phyloP scores from a whole-genome alignment of 2,329 filamentous ascomycete genomes.

The Aspergillus pseudonomiae region DNA sequence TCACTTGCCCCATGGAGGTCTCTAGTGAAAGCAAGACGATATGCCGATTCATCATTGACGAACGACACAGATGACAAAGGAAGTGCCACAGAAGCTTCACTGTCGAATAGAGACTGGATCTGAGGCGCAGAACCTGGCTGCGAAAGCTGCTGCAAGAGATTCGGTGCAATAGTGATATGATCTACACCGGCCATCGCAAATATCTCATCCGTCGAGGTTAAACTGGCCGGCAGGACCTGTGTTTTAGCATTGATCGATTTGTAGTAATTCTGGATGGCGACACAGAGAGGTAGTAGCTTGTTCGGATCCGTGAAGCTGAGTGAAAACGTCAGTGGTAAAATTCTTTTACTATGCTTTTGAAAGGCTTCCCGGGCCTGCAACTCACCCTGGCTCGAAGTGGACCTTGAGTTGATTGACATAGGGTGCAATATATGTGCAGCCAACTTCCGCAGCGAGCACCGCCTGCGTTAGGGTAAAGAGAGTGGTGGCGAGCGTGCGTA shows the following conservation, averaged over 20 bases:
- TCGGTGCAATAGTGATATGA: constrained; percentile 62
- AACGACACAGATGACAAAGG: constrained; percentile 27
- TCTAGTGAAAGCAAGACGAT: constrained; percentile 56
- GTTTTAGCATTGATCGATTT: constrained; percentile 46
- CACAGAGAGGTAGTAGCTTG: constrained; percentile 52
- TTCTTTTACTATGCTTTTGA: neutral
- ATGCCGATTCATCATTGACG: constrained; percentile 50
- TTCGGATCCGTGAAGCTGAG: constrained; percentile 30
- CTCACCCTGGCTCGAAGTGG: constrained; percentile 54
- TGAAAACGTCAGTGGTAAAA: neutral
- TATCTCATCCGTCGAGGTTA: constrained; percentile 62
- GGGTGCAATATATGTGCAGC: constrained; percentile 65
- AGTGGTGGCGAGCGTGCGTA: constrained; percentile 65
- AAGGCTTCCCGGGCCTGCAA: neutral
- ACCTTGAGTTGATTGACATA: constrained; percentile 68
- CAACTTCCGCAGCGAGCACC: constrained; percentile 58
- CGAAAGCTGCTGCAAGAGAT: constrained; percentile 53
- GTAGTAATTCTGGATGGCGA: constrained; percentile 58
- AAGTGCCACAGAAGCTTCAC: constrained; percentile 15
- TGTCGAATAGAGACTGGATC: constrained; percentile 35
- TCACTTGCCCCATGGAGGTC: constrained; percentile 46
- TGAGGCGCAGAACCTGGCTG: constrained; percentile 39
- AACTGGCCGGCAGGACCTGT: constrained; percentile 58
- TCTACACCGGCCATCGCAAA: constrained; percentile 60
- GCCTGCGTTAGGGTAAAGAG: constrained; percentile 66